Evolutionary conservation across 1,284 basidiomycete species (phyloP), one percentile per base, ranked within the genome.

Genomic region (Cutaneotrichosporon sp.): DNA sequence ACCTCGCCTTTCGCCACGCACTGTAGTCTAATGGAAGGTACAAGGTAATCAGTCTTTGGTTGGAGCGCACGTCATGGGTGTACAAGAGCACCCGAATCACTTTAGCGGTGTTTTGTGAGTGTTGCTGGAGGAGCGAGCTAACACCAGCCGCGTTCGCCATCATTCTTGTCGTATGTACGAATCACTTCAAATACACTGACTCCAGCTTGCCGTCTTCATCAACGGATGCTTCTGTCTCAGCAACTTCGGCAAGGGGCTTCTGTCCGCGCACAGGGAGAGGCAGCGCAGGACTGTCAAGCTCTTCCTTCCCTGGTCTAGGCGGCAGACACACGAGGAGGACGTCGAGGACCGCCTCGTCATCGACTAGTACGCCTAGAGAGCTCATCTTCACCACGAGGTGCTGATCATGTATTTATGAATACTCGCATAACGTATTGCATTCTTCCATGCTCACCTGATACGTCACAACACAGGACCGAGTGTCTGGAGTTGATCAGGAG

Each of bases 81-180:
- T 72, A 68, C 52, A 54, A 49, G 32, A 65, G 62, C 46, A 67
- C 65, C 10, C 54, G 53, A 32, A 61, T 65, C 39, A 72, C 68
- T 7, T 63, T 70, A 55, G 67, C 65, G n/a, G 57, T 70, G 11
- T 66, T 72, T 44, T 64, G 65, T 65, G 42, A 61, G 63, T 49
- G 14, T 3, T 10, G 5, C 2, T 16, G 16, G 17, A 10, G 22
- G 5, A 3, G 12, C 2, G 9, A 32, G 33, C 37, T 47, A 33
- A 49, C 39, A 3, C 5, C 24, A 68, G 66, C 67, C n/a, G 55
- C 60, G n/a, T 66, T 70, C 29, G 51, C 67, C n/a, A 63, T 71
- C 32, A 41, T 71, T 37, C 64, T 68, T 24, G 59, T 67, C 6
- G 50, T 67, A 24, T 35, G 57, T 17, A 12, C 35, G 8, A 5